Evolutionary conservation across 2,329 filamentous ascomycete species (phyloP), one percentile per base, ranked within the genome.

Genomic region (Xylaria sp.): DNA sequence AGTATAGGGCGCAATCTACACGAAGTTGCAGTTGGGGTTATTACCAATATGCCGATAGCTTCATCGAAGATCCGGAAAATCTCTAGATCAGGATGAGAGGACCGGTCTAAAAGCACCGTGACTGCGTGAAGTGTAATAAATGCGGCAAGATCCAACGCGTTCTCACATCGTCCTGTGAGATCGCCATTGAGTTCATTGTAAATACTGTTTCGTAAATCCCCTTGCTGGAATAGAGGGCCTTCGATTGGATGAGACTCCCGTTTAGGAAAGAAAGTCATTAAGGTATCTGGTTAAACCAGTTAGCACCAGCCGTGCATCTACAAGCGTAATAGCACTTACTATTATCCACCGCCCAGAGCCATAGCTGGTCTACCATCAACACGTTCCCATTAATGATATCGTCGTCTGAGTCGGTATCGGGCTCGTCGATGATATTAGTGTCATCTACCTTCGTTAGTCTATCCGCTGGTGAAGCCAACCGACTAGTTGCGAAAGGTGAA

Each of bases 151-250:
- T 91, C 89, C 1, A 89, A 77, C 0, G 87, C 85, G 36, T 88
- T 90, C 60, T 89, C 87, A 60, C 88, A 90, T 7, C 86, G 84
- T 1, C 86, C 84, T 0, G 88, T 89, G 19, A 89, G 80, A 71
- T 91, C 89, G 0, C 89, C 88, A 60, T 90, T 91, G 11, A 90
- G 79, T 70, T 90, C 89, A 70, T 89, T 89, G 73, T 90, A 90
- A 30, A 91, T 85, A 69, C 87, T 89, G 69, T 89, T 88, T 3
- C 88, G 81, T 2, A 91, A 78, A 72, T 91, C 89, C 0, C 87
- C 87, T 71, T 90, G 86, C 53, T 87, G 85, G 58, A 87, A 88
- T 0, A 88, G 72, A 0, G 85, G 85, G 0, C 86, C 86, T 68
- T 88, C 86, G 2, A 82, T 84, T 0, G 85, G 83, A 42, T 84